Evolutionary conservation across 169 alveolate species (phyloP).

Genomic region (Ichthyophthirius multifiliis): DNA sequence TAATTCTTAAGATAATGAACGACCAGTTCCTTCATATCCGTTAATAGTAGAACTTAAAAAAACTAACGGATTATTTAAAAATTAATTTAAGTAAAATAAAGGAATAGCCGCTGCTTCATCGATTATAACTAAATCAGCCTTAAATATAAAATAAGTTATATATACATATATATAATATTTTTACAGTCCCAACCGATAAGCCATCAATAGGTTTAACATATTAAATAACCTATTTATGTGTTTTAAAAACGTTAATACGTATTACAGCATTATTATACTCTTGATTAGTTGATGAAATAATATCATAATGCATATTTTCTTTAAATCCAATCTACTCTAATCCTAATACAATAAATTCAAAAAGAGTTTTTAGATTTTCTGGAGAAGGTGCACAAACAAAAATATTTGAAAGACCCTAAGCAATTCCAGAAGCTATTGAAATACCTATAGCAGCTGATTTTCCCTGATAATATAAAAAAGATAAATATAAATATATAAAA

Average conservation of each 20-base stretch:
- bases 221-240: slow-evolving; percentile 88
- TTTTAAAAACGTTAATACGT: slow-evolving; percentile 78
- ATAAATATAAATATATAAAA: too few species aligned
- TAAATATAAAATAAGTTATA: slow-evolving; percentile 37
- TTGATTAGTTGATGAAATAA: slow-evolving; percentile 76
- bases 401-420: slow-evolving; percentile 91
- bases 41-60: slow-evolving; percentile 98
- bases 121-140: slow-evolving; percentile 96
- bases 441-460: slow-evolving; percentile 98
- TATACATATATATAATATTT: slow-evolving; percentile 45
- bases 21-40: slow-evolving; percentile 99
- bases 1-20: slow-evolving; percentile 96
- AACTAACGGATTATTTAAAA: slow-evolving; percentile 93
- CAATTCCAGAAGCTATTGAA: slow-evolving; percentile 90
- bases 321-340: slow-evolving; percentile 88
- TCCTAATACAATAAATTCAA: slow-evolving; percentile 96
- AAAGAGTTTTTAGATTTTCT: slow-evolving; percentile 96
- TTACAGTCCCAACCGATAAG: slow-evolving; percentile 19
- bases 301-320: slow-evolving; percentile 90
- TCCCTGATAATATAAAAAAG: slow-evolving; percentile 71
- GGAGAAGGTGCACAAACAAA: slow-evolving; percentile 98
- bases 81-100: slow-evolving; percentile 93
- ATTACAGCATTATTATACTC: slow-evolving; percentile 83
- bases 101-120: slow-evolving; percentile 99
- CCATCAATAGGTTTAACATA: slow-evolving; percentile 86